phyloP scores from a whole-genome alignment of 805 yeast species.

The Hanseniaspora guilliermondii region DNA sequence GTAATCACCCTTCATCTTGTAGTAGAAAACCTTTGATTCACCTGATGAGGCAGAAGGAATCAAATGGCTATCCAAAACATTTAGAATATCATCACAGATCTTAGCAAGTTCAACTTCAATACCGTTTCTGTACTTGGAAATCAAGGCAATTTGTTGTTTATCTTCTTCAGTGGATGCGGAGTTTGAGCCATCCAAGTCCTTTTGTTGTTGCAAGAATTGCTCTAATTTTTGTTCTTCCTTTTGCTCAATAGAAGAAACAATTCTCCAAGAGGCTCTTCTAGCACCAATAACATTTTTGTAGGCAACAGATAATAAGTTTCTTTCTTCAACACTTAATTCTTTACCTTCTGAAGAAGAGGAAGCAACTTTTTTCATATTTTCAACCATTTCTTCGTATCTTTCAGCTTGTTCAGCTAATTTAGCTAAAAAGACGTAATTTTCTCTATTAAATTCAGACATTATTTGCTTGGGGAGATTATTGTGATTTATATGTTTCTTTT shows the following conservation, averaged over 20 bases:
- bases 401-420: slow-evolving; percentile 99
- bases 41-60: slow-evolving; percentile 92
- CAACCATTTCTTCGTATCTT: slow-evolving; percentile 99
- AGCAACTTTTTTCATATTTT: slow-evolving; percentile 95
- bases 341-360: slow-evolving; percentile 56
- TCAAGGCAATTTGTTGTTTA: slow-evolving; percentile 74
- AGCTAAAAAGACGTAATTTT: slow-evolving; percentile 95
- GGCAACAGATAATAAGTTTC: slow-evolving; percentile 92
- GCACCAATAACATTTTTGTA: slow-evolving; percentile 98
- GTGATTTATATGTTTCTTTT: not conserved
- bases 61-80: slow-evolving; percentile 77
- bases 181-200: slow-evolving; percentile 6
- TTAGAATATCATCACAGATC: slow-evolving; percentile 86
- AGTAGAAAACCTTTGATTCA: slow-evolving; percentile 95
- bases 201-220: slow-evolving; percentile 17
- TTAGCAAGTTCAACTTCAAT: slow-evolving; percentile 84
- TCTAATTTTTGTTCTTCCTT: slow-evolving; percentile 95
- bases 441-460: slow-evolving; percentile 74
- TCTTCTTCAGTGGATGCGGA: slow-evolving; percentile 14
- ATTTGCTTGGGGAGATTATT: slow-evolving; percentile 16
- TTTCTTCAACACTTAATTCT: slow-evolving; percentile 93
- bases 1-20: slow-evolving; percentile 99
- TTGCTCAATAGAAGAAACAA: slow-evolving; percentile 94
- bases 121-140: slow-evolving; percentile 88
- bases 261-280: slow-evolving; percentile 99